These are phyloP conservation scores for Kernera saxatilis DNA, from an alignment of 345 rosid species.

Conservation along the genomic window DNA sequence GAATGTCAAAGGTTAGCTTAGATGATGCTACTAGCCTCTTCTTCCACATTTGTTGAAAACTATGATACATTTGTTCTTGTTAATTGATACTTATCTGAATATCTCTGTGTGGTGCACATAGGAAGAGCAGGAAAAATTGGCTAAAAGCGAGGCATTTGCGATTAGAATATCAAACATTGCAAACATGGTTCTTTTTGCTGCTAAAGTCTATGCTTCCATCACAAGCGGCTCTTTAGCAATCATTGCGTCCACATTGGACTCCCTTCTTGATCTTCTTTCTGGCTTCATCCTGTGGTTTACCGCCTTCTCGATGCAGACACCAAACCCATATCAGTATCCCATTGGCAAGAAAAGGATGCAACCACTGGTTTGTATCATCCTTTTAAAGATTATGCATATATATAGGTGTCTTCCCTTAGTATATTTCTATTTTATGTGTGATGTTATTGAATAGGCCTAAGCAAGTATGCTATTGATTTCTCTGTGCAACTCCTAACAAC, in stretches of 20 bases:
- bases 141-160: conserved; percentile 82
- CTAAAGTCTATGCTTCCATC: conserved; percentile 91
- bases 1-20: conserved; percentile 69
- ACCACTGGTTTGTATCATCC: conserved; percentile 66
- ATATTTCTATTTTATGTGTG: not conserved
- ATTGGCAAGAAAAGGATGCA: conserved; percentile 99
- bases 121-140: conserved; percentile 88
- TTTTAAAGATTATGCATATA: not conserved
- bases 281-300: conserved; percentile 99
- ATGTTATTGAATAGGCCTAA: not conserved
- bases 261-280: conserved; percentile 97
- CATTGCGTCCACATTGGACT: conserved; percentile 93
- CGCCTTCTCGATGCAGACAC: conserved; percentile 97
- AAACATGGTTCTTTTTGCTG: conserved; percentile 88
- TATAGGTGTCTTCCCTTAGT: not conserved
- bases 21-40: not conserved
- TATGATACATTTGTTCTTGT: not conserved
- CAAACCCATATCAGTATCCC: conserved; percentile 91
- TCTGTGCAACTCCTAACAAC: not conserved
- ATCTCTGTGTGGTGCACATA: conserved; percentile 25
- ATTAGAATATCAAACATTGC: conserved; percentile 89
- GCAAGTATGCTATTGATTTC: not conserved
- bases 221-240: conserved; percentile 93
- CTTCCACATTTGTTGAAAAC: not conserved
- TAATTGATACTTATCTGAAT: not conserved